phyloP scores from a whole-genome alignment of 2,329 filamentous ascomycete species.

The Pseudopyrenochaeta lycopersici region DNA sequence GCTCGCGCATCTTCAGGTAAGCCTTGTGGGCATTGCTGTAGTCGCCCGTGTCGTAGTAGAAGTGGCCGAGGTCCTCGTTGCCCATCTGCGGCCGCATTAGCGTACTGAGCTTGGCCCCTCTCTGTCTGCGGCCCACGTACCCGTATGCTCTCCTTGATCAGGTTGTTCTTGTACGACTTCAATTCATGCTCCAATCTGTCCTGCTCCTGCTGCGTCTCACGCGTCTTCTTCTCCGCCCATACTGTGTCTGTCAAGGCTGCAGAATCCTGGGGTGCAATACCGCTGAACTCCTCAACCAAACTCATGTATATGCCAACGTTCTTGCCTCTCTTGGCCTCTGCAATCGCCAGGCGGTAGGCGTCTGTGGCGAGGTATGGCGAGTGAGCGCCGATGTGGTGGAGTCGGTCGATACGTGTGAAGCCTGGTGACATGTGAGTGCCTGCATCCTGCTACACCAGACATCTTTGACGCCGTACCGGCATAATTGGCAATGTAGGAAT shows the following conservation, averaged over 20 bases:
- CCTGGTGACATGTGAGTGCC: constrained; percentile 59
- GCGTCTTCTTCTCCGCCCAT: constrained; percentile 78
- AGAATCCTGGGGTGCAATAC: constrained; percentile 71
- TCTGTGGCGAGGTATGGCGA: constrained; percentile 81
- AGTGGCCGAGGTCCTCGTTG: constrained; percentile 87
- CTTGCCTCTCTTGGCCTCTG: constrained; percentile 77
- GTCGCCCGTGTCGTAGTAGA: constrained; percentile 82
- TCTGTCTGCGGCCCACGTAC: constrained; percentile 57
- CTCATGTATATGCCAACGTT: constrained; percentile 77
- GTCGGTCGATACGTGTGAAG: constrained; percentile 80
- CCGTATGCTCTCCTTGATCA: constrained; percentile 95
- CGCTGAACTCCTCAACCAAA: constrained; percentile 71
- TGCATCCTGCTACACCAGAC: not conserved
- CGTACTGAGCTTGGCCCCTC: not conserved
- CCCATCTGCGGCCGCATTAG: constrained; percentile 74
- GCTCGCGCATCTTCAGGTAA: constrained; percentile 87
- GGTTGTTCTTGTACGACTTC: constrained; percentile 93
- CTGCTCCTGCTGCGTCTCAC: constrained; percentile 73
- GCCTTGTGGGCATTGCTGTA: constrained; percentile 76
- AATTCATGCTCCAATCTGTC: constrained; percentile 83
- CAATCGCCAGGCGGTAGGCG: constrained; percentile 79
- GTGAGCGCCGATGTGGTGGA: constrained; percentile 80
- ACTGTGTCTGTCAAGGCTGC: constrained; percentile 72
- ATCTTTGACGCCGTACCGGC: constrained; percentile 64
- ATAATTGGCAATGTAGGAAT: constrained; percentile 91